phyloP scores from a whole-genome alignment of 2,329 filamentous ascomycete species.

The Scytalidium lignicola region DNA sequence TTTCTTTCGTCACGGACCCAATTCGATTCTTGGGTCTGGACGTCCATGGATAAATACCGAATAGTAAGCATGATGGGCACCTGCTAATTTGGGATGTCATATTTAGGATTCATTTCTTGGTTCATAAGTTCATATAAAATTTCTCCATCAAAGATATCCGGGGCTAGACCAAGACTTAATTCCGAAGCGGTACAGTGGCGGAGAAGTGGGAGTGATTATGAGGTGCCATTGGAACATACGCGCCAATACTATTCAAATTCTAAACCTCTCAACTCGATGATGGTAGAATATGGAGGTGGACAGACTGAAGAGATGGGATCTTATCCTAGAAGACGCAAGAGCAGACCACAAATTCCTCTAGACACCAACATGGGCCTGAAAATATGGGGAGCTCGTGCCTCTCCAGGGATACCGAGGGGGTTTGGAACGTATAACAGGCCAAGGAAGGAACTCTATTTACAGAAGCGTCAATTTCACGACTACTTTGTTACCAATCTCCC shows the following conservation, averaged over 20 bases:
- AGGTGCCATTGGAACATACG: no score
- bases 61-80: neutral
- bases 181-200: neutral
- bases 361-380: neutral
- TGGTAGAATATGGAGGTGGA: no score
- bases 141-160: neutral
- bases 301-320: no score
- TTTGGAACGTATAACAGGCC: neutral
- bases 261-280: no score
- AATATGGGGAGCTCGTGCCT: neutral
- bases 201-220: neutral
- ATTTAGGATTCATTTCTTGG: neutral
- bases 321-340: no score
- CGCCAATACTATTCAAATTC: no score
- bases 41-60: neutral
- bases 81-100: neutral
- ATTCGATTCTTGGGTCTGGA: neutral
- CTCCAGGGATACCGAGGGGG: neutral
- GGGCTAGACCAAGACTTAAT: neutral
- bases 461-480: conserved; percentile 63
- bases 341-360: no score
- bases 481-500: conserved; percentile 97
- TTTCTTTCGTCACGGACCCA: neutral
- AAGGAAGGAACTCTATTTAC: neutral
- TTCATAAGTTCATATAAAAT: neutral